Evolutionary conservation across 345 rosid species (phyloP).

Genomic region (Gossypium rotundifolium): DNA sequence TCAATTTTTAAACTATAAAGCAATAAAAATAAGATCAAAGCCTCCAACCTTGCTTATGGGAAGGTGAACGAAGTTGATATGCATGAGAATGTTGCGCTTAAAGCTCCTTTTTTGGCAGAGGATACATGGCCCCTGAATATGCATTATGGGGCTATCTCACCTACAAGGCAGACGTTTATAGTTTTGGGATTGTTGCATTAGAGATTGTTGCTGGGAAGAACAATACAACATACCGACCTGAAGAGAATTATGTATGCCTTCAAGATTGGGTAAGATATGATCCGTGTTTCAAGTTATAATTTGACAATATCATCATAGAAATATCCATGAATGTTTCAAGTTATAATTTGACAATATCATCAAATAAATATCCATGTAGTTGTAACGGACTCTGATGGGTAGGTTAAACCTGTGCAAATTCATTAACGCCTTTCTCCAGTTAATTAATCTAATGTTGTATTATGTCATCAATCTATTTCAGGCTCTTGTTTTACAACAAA

Average conservation of each 20-base stretch:
- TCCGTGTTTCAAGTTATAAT: not conserved
- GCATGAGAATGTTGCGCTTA: not conserved
- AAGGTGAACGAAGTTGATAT: not conserved
- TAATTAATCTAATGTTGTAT: not conserved
- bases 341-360: not conserved
- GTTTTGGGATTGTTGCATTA: constrained; percentile 49
- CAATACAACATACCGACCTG: constrained; percentile 38
- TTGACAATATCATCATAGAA: not conserved
- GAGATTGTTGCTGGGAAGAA: constrained; percentile 50
- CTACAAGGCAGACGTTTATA: constrained; percentile 61
- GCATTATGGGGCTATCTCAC: constrained; percentile 56
- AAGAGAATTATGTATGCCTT: constrained; percentile 34
- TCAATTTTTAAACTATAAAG: not conserved
- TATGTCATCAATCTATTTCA: constrained; percentile 2
- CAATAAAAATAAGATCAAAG: not conserved
- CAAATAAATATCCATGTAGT: not conserved
- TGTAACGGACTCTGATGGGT: not conserved
- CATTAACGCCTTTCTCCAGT: not conserved
- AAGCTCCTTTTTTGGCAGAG: constrained; percentile 18
- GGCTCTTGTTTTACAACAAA: constrained; percentile 40
- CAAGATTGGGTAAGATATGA: constrained; percentile 46
- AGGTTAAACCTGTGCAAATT: not conserved
- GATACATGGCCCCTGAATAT: constrained; percentile 65
- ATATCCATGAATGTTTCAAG: not conserved
- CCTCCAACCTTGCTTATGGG: not conserved